These are phyloP conservation scores for Tuber calosporum DNA, from an alignment of 495 filamentous ascomycete genomes.

Conservation along the genomic window DNA sequence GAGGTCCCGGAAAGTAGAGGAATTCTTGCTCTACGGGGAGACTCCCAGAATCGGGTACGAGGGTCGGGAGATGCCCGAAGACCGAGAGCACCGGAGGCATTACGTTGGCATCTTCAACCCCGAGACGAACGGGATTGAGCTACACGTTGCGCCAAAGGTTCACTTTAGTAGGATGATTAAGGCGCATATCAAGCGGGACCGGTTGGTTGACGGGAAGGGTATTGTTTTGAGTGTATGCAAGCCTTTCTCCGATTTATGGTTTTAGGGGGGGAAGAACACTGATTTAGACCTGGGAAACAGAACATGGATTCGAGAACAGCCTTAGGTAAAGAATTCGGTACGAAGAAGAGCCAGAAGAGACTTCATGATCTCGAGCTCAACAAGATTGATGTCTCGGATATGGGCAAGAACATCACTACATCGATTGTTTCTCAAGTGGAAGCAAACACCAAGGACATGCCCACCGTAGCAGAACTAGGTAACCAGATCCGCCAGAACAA, in stretches of 20 bases:
- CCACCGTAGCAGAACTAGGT: slow-evolving; percentile 57
- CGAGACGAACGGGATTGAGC: slow-evolving; percentile 59
- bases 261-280: slow-evolving; percentile 15
- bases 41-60: slow-evolving; percentile 73
- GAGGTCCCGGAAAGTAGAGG: slow-evolving; percentile 45
- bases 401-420: slow-evolving; percentile 31
- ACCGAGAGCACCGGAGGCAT: slow-evolving; percentile 63
- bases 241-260: background rate
- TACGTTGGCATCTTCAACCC: slow-evolving; percentile 85
- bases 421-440: slow-evolving; percentile 43
- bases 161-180: slow-evolving; percentile 58
- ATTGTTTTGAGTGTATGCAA: slow-evolving; percentile 19
- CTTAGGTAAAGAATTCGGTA: slow-evolving; percentile 85
- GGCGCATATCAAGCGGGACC: slow-evolving; percentile 49
- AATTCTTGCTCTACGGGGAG: slow-evolving; percentile 70
- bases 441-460: slow-evolving; percentile 52
- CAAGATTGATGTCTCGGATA: slow-evolving; percentile 33
- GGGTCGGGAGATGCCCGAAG: slow-evolving; percentile 63
- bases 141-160: slow-evolving; percentile 64
- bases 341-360: slow-evolving; percentile 84
- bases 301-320: slow-evolving; percentile 43
- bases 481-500: slow-evolving; percentile 61
- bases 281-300: slow-evolving; percentile 42
- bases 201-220: slow-evolving; percentile 44
- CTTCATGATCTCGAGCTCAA: slow-evolving; percentile 41